Evolutionary conservation across 257 asterid genomes (phyloP).

Genomic region (Parsonsia alboflavescens): DNA sequence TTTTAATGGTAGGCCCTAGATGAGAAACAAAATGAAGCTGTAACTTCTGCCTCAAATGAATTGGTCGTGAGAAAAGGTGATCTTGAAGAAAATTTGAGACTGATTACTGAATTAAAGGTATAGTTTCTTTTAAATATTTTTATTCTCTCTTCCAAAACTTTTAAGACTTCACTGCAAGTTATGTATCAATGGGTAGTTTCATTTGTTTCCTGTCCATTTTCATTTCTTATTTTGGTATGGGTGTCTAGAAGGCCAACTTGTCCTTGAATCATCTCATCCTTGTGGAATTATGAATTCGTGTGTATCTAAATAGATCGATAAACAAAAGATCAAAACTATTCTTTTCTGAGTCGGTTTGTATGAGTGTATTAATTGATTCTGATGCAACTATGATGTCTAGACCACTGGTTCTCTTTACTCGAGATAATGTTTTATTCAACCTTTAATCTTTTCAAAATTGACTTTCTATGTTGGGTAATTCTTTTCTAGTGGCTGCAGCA

Average conservation of each 20-base stretch:
- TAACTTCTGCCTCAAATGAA: constrained; percentile 79
- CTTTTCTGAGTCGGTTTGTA: neutral
- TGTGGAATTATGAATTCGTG: neutral
- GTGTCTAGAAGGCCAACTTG: neutral
- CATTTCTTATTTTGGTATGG: neutral
- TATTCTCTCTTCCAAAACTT: neutral
- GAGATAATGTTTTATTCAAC: neutral
- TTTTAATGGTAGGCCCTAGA: constrained; percentile 66
- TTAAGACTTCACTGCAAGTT: neutral
- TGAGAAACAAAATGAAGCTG: constrained; percentile 87
- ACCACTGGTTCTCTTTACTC: neutral
- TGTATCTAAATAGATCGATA: neutral
- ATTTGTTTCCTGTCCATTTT: neutral
- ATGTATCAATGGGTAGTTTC: neutral
- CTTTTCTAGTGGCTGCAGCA: neutral
- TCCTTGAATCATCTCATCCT: neutral
- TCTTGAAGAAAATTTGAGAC: constrained; percentile 84
- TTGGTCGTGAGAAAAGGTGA: constrained; percentile 85
- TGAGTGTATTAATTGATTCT: neutral
- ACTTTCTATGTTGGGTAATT: neutral
- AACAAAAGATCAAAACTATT: neutral
- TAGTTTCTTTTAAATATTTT: neutral
- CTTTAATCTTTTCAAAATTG: neutral
- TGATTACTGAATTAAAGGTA: constrained; percentile 88
- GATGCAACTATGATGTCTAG: neutral